Evolutionary conservation across 257 asterid species (phyloP).

Genomic region (Solanum pennellii): DNA sequence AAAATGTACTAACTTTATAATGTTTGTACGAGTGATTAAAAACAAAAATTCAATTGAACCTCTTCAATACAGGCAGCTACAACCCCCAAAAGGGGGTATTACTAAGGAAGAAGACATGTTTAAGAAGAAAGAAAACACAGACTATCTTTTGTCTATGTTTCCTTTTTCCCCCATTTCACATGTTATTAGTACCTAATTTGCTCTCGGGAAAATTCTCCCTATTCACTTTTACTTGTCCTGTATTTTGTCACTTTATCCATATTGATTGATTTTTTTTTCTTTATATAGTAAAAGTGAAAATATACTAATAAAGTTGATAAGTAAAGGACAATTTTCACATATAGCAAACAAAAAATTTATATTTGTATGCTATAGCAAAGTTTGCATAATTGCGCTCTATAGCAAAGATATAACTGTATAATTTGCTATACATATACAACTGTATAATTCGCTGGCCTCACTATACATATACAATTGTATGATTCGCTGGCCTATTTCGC

Average conservation of each 20-base stretch:
- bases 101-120: background rate
- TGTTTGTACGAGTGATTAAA: background rate
- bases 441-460: no score
- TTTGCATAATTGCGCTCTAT: no score
- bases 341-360: no score
- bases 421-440: no score
- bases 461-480: no score
- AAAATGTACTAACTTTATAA: background rate
- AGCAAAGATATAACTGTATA: no score
- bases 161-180: background rate
- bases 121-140: background rate
- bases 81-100: background rate
- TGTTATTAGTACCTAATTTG: background rate
- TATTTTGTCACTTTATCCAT: background rate
- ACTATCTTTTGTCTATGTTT: constrained; percentile 12
- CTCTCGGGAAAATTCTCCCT: background rate
- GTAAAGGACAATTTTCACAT: no score
- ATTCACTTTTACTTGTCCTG: background rate
- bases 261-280: background rate
- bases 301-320: background rate
- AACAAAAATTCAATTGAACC: background rate
- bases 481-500: no score
- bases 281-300: background rate
- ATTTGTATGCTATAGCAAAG: no score
- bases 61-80: background rate